Evolutionary conservation across 116 monocot species (phyloP).

Genomic region (Papilionanthe hybrid): DNA sequence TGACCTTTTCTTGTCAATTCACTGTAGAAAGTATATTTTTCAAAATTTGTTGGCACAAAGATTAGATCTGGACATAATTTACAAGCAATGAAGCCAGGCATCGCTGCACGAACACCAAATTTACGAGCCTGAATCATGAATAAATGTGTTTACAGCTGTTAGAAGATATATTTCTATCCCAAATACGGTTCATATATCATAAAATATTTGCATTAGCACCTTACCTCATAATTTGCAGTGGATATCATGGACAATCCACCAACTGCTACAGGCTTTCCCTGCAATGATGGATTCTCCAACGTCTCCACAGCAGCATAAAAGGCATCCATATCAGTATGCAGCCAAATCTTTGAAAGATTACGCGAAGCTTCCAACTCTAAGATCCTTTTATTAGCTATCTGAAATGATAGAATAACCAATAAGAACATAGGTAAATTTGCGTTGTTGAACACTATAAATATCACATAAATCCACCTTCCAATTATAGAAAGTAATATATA

Average conservation of each 20-base stretch:
- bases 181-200: slow-evolving; percentile 6
- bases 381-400: slow-evolving; percentile 68
- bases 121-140: slow-evolving; percentile 73
- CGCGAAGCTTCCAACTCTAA: slow-evolving; percentile 81
- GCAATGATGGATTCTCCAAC: slow-evolving; percentile 68
- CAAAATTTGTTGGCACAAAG: slow-evolving; percentile 83
- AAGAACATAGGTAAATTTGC: neutral
- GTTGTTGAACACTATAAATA: neutral
- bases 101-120: slow-evolving; percentile 98
- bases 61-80: slow-evolving; percentile 86
- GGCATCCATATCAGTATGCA: slow-evolving; percentile 98
- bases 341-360: slow-evolving; percentile 90
- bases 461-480: neutral
- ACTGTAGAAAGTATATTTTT: slow-evolving; percentile 86
- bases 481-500: neutral
- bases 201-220: neutral
- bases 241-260: slow-evolving; percentile 98
- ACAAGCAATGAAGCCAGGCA: slow-evolving; percentile 97
- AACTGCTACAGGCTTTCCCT: slow-evolving; percentile 92
- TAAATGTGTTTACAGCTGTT: neutral
- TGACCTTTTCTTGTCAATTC: slow-evolving; percentile 87
- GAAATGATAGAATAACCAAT: slow-evolving; percentile 8
- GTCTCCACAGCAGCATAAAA: slow-evolving; percentile 98
- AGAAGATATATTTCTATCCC: neutral
- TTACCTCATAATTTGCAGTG: slow-evolving; percentile 97